Evolutionary conservation across 768 basidiomycete genomes (phyloP).

Genomic region (Rhodotorula diobovata): DNA sequence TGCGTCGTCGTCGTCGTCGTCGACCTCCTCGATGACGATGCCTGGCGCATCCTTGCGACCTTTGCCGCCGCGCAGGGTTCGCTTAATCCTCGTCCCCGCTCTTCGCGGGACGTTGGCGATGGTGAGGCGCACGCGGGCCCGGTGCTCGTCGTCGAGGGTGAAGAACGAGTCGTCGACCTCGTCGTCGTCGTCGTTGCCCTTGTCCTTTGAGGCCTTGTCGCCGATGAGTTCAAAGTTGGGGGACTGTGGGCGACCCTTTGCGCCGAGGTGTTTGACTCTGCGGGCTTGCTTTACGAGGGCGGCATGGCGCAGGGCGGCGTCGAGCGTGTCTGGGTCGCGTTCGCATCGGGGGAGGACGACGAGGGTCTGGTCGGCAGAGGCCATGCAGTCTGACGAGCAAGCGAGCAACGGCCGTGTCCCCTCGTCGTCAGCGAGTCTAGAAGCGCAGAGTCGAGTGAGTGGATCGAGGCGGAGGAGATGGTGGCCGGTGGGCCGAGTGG

Average conservation of each 20-base stretch:
- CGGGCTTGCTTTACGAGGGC: neutral
- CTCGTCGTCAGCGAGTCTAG: too few relatives aligned
- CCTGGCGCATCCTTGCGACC: neutral
- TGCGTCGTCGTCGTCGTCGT: neutral
- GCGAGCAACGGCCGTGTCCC: too few relatives aligned
- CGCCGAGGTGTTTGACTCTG: neutral
- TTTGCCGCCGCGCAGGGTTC: neutral
- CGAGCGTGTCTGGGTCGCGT: neutral
- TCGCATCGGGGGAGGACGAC: neutral
- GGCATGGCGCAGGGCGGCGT: neutral
- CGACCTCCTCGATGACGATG: constrained; percentile 5
- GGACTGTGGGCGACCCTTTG: neutral
- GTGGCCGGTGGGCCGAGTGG: too few relatives aligned
- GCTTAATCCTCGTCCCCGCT: neutral
- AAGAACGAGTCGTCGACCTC: constrained; percentile 17
- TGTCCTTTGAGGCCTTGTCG: neutral
- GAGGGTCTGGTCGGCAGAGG: neutral
- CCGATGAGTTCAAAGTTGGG: neutral
- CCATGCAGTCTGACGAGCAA: too few relatives aligned
- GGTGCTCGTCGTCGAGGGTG: neutral
- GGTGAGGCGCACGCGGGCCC: neutral
- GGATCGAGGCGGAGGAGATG: too few relatives aligned
- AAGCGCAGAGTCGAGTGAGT: too few relatives aligned
- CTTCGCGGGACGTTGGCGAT: neutral
- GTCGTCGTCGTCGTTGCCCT: neutral